Base-by-base conservation (phyloP, 2,329 filamentous ascomycete genomes). In the Lasiodiplodia hormozganensis region DNA sequence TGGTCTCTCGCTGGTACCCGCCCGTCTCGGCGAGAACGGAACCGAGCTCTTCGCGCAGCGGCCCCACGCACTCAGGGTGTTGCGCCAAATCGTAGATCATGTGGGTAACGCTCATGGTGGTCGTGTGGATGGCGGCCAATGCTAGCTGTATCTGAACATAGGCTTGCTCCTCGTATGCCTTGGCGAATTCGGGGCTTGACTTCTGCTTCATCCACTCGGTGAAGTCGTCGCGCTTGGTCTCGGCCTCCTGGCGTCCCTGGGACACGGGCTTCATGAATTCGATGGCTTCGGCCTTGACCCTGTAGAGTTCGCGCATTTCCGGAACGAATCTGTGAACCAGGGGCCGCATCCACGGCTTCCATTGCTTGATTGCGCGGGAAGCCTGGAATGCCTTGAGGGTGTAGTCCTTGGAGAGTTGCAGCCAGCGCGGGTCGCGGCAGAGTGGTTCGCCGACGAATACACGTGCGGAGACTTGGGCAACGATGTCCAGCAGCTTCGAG, bases 391-490 rank as follows among this genome's bases (percentile, higher is more conserved):
- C 23, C 65, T 60, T 28, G 68, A 66, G 18, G 1, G 84, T 85
- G 72, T 83, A 85, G 71, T 82, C 82, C 69, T 85, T 84, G n/a
- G 81, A 79, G 5, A 81, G 77, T 49, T 85, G 78, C 2, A 85
- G 72, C 71, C 85, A 86, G 31, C 78, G 76, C 49, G 83, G 81
- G 3, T 78, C 73, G 38, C 80, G 82, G 70, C 82, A 83, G 1
- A 85, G 77, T 64, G 85, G 82, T 1, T 81, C 74, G 5, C 84
- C 84, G 34, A 86, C 77, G 64, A 86, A 86, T 34, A 85, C 74
- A 12, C 82, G 77, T 3, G 84, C 84, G 0, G 82, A 84, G 0
- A 82, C 79, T 69, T 81, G 81, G 60, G 81, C 82, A 1, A 86
- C 80, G 49, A 85, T 80, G 21, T 82, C 81, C 2, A 85, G 76